Conservation (phyloP, 169 alveolate species). For the Cystoisospora suis region DNA sequence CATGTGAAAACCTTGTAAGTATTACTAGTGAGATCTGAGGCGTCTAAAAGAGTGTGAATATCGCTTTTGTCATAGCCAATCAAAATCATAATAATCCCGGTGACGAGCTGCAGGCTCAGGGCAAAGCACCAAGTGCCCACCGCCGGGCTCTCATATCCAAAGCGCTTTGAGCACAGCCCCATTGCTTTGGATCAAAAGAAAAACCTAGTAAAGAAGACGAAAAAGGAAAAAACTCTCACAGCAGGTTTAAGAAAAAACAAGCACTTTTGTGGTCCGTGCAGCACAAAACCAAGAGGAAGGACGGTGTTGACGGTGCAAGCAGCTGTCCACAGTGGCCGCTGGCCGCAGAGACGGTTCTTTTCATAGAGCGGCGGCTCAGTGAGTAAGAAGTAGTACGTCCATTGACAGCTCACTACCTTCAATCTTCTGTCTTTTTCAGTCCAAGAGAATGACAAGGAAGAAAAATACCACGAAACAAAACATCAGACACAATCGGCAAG, state of each 20-base stretch:
- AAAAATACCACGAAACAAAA: too few relatives aligned
- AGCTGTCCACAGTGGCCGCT: too few relatives aligned
- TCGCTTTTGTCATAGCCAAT: constrained; percentile 1
- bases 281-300: not conserved
- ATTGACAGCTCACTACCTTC: too few relatives aligned
- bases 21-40: not conserved
- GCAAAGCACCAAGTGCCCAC: constrained; percentile 57
- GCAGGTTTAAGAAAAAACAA: not conserved
- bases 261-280: not conserved
- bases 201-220: not conserved
- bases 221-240: too few relatives aligned
- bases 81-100: constrained; percentile 39
- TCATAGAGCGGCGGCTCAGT: too few relatives aligned
- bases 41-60: not conserved
- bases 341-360: too few relatives aligned
- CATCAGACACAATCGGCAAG: too few relatives aligned
- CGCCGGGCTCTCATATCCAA: constrained; percentile 52
- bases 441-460: too few relatives aligned
- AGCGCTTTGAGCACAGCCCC: constrained; percentile 21
- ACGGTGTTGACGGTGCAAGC: too few relatives aligned
- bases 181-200: not conserved
- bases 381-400: too few relatives aligned
- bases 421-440: too few relatives aligned
- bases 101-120: constrained; percentile 33
- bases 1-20: not conserved